These are phyloP conservation scores for Rossbeevera mucosa DNA, from an alignment of 768 basidiomycete genomes.

Conservation along the genomic window DNA sequence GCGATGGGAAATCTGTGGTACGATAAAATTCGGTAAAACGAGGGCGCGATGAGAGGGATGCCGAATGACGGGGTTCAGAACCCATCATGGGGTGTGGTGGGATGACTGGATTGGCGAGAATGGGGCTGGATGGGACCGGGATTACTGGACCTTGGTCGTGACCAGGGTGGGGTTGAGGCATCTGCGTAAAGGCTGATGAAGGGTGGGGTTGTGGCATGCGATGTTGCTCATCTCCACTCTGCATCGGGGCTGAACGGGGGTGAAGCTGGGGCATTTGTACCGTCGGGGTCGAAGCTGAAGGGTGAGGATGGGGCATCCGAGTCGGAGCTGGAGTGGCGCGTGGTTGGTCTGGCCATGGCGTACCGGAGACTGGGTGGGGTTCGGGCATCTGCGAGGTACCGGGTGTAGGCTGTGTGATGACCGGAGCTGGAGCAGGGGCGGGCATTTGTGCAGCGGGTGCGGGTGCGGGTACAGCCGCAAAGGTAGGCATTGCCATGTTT, in stretches of 20 bases:
- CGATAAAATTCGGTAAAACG: conserved; percentile 30
- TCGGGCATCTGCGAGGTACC: not conserved
- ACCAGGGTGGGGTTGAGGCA: conserved; percentile 18
- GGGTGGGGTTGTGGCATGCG: not conserved
- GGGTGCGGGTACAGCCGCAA: conserved; percentile 3
- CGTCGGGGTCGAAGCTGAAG: not conserved
- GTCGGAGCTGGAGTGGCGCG: not conserved
- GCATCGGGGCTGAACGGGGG: not conserved
- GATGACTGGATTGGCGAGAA: conserved; percentile 13
- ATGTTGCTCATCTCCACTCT: not conserved
- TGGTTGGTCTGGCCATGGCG: not conserved
- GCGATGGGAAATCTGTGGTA: conserved; percentile 9
- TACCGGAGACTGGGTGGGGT: not conserved
- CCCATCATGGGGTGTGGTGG: conserved; percentile 18
- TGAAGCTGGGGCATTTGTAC: not conserved
- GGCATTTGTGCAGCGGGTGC: conserved; percentile 9
- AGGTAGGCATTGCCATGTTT: conserved; percentile 14
- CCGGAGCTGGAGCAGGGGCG: not conserved
- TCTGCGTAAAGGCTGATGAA: not conserved
- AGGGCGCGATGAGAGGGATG: conserved; percentile 13
- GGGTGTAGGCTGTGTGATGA: not conserved
- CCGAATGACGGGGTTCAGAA: conserved; percentile 6
- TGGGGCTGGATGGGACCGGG: conserved; percentile 13
- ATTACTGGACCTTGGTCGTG: conserved; percentile 5
- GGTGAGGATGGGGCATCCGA: not conserved